Percentiles rank a stretch among this genome's conserved stretches.
Evolutionary conservation across 2,329 filamentous ascomycete genomes (phyloP).

Genomic region (Paecilomyces formosus): DNA sequence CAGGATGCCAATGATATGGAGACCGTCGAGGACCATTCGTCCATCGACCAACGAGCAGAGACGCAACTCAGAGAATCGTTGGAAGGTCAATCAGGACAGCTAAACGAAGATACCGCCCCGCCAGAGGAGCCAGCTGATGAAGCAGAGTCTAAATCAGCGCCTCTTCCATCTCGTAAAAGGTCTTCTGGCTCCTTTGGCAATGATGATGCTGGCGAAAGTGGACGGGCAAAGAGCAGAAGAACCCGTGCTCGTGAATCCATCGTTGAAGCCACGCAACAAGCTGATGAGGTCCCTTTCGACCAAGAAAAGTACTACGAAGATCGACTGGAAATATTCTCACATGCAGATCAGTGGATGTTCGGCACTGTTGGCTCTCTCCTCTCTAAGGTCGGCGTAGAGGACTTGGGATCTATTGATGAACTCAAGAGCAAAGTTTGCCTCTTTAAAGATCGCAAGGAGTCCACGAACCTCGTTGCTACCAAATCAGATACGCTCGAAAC

Average conservation of each 20-base stretch:
- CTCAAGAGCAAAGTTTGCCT: slow-evolving; percentile 22
- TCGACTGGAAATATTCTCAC: slow-evolving; percentile 44
- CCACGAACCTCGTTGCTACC: slow-evolving; percentile 5
- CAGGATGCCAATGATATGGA: slow-evolving; percentile 12
- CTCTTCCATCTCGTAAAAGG: slow-evolving; percentile 46
- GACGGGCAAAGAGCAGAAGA: slow-evolving; percentile 53
- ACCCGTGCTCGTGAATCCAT: slow-evolving; percentile 53
- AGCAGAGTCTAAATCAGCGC: slow-evolving; percentile 26
- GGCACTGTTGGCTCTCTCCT: slow-evolving; percentile 47
- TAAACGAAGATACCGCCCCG: slow-evolving; percentile 11
- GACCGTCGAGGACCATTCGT: slow-evolving; percentile 23
- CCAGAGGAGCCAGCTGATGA: slow-evolving; percentile 22
- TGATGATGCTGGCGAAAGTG: slow-evolving; percentile 50
- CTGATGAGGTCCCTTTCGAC: slow-evolving; percentile 44
- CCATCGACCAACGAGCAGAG: slow-evolving; percentile 27
- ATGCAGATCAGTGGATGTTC: slow-evolving; percentile 53
- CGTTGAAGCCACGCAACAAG: slow-evolving; percentile 37
- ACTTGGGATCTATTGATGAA: slow-evolving; percentile 35
- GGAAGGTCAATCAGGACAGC: slow-evolving; percentile 21
- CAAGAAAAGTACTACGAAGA: slow-evolving; percentile 48
- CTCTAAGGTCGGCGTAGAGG: slow-evolving; percentile 43
- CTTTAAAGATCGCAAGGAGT: slow-evolving; percentile 10
- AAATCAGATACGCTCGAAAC: slow-evolving; percentile 14
- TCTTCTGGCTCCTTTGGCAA: slow-evolving; percentile 54
- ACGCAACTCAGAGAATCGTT: slow-evolving; percentile 30